These are phyloP conservation scores for Barnettozyma wickerhamii DNA, from an alignment of 805 yeast species.

Conservation along the genomic window DNA sequence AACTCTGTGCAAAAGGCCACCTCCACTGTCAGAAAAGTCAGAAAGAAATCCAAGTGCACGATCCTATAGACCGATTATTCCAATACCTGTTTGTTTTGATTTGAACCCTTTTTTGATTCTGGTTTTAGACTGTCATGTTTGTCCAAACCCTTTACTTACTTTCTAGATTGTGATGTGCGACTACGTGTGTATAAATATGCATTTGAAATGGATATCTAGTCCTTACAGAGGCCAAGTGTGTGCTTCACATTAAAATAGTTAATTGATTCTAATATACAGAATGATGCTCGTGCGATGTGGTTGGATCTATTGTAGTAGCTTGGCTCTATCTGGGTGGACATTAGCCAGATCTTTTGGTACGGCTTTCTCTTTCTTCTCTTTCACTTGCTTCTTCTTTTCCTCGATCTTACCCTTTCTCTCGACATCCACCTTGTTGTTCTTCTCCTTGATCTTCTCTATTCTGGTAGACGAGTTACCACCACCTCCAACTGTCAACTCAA, in stretches of 20 bases:
- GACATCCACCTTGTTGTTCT: slow-evolving; percentile 68
- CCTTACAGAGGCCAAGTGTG: no score
- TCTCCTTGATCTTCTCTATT: slow-evolving; percentile 65
- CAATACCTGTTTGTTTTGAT: background rate
- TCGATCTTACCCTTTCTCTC: slow-evolving; percentile 60
- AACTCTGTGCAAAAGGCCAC: background rate
- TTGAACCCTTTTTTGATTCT: background rate
- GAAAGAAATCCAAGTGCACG: slow-evolving; percentile 45
- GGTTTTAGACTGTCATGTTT: background rate
- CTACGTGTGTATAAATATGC: background rate
- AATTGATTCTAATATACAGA: background rate
- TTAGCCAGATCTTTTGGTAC: slow-evolving; percentile 19
- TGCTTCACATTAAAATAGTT: background rate
- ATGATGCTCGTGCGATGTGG: background rate
- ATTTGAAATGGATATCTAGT: slow-evolving; percentile 10
- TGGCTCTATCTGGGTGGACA: slow-evolving; percentile 66
- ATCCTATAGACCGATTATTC: slow-evolving; percentile 30
- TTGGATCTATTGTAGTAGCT: slow-evolving; percentile 30
- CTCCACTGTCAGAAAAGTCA: slow-evolving; percentile 26
- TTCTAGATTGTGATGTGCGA: no score
- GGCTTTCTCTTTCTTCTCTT: slow-evolving; percentile 26
- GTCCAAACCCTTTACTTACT: background rate
- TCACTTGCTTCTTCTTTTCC: slow-evolving; percentile 40
- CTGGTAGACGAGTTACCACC: slow-evolving; percentile 83
- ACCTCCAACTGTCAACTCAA: slow-evolving; percentile 96